These are phyloP conservation scores for Cucurbita moschata DNA, from an alignment of 306 rosid genomes.

Conservation along the genomic window DNA sequence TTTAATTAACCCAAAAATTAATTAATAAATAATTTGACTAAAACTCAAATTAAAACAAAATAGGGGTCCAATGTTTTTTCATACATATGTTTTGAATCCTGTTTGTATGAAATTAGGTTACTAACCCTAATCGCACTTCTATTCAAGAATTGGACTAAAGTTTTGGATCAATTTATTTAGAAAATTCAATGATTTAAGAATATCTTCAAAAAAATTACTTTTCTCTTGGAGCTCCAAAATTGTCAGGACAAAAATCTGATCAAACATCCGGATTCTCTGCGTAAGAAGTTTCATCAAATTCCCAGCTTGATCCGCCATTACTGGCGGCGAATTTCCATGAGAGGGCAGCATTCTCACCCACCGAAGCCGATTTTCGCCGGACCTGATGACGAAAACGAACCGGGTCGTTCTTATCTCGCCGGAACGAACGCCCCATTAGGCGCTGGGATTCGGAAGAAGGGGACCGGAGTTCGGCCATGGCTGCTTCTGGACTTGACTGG, in stretches of 20 bases:
- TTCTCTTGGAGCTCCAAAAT: not conserved
- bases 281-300: not conserved
- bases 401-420: constrained; percentile 7
- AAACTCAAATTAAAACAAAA: no score
- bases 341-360: constrained; percentile 15
- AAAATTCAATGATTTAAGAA: no score
- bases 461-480: constrained; percentile 63
- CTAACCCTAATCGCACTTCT: no score
- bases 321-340: constrained; percentile 4
- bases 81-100: no score
- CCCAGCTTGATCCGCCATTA: not conserved
- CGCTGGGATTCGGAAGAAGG: constrained; percentile 53
- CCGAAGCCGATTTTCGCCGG: constrained; percentile 6
- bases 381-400: constrained; percentile 22
- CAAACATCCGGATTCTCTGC: not conserved
- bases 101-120: no score
- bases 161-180: no score
- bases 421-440: constrained; percentile 13
- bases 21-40: no score
- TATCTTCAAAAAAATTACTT: no score
- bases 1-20: no score
- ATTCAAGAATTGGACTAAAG: no score
- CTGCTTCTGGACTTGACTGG: constrained; percentile 51
- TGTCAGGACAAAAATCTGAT: not conserved
- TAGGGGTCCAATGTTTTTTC: no score